Conservation (phyloP, 2,329 filamentous ascomycete species). For the Penicillium sp. region DNA sequence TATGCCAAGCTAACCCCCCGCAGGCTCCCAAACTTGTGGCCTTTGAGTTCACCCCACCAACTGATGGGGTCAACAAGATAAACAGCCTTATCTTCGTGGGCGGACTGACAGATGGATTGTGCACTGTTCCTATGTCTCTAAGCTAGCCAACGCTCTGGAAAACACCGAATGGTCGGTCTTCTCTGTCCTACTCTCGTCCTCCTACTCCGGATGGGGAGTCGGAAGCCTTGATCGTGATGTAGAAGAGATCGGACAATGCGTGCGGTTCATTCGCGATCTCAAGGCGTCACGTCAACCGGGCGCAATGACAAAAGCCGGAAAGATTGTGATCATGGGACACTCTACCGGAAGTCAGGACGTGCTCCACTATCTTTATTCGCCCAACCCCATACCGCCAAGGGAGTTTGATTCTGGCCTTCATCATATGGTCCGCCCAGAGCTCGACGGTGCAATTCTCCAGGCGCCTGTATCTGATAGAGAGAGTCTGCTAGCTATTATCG, state of each 20-base stretch:
- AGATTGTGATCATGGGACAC: constrained; percentile 67
- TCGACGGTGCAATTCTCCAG: constrained; percentile 78
- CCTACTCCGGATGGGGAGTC: constrained; percentile 56
- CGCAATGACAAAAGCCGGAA: constrained; percentile 34
- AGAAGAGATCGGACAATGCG: constrained; percentile 51
- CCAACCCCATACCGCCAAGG: constrained; percentile 38
- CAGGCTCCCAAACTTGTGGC: constrained; percentile 41
- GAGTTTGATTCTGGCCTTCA: constrained; percentile 25
- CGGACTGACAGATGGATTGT: constrained; percentile 57
- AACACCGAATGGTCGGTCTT: constrained; percentile 53
- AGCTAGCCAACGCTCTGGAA: constrained; percentile 49
- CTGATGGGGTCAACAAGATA: constrained; percentile 28
- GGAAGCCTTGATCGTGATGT: constrained; percentile 54
- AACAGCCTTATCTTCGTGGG: constrained; percentile 58
- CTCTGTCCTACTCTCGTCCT: constrained; percentile 51
- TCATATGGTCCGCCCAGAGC: constrained; percentile 45
- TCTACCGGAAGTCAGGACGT: constrained; percentile 68
- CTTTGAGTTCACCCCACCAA: constrained; percentile 38
- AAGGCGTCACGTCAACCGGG: constrained; percentile 24
- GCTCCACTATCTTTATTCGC: constrained; percentile 58
- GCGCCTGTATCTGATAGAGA: constrained; percentile 77
- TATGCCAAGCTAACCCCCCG: background rate
- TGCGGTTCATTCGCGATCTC: constrained; percentile 48
- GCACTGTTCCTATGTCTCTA: constrained; percentile 53
- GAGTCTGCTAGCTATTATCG: constrained; percentile 44